These are phyloP conservation scores for Quercus tomentella DNA, from an alignment of 331 rosid species.

Conservation along the genomic window DNA sequence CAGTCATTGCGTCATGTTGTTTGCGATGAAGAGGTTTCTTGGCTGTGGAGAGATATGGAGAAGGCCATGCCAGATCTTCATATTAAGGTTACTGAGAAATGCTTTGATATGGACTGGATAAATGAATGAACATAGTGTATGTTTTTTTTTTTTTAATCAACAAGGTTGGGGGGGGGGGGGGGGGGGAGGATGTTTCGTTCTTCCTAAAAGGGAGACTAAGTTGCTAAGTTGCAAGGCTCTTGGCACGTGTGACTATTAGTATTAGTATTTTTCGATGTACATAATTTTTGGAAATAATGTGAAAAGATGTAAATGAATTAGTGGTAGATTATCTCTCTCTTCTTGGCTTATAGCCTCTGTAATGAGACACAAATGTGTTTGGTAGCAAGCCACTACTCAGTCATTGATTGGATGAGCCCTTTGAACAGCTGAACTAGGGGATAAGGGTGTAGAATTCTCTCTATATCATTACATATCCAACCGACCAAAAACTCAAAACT, in stretches of 20 bases:
- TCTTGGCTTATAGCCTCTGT: neutral
- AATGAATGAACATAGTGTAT: slow-evolving; percentile 28
- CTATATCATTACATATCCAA: neutral
- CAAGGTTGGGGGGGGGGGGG: no score
- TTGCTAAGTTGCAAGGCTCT: no score
- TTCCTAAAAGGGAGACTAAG: no score
- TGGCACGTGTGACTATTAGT: neutral
- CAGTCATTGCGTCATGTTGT: slow-evolving; percentile 52
- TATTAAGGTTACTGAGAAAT: slow-evolving; percentile 63
- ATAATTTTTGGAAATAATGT: neutral
- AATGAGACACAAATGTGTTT: neutral
- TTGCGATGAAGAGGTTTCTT: slow-evolving; percentile 75
- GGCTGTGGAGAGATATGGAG: slow-evolving; percentile 60
- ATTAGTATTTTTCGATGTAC: neutral
- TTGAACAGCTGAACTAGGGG: neutral
- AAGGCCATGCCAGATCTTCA: slow-evolving; percentile 40
- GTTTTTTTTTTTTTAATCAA: no score
- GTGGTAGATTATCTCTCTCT: neutral
- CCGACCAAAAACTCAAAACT: neutral
- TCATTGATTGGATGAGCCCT: neutral
- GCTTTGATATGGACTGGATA: slow-evolving; percentile 75
- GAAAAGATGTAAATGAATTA: no score
- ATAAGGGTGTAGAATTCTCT: neutral
- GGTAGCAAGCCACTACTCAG: neutral
- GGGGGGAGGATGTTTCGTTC: no score